Evolutionary conservation across 495 filamentous ascomycete genomes (phyloP).

Genomic region (Copromyces sp.): DNA sequence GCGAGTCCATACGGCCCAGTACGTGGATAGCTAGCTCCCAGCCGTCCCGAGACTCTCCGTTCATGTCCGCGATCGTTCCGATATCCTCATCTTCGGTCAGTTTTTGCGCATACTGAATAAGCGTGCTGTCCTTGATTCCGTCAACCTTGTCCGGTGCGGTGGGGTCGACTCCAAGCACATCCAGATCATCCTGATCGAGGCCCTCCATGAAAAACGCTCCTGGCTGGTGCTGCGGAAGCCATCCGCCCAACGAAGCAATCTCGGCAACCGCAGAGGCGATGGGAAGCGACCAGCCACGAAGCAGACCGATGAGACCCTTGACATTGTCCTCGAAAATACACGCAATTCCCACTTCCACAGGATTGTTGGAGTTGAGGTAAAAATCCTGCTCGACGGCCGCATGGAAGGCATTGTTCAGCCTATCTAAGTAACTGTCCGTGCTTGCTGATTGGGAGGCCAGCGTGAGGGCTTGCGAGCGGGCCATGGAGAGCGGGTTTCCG

Average conservation of each 20-base stretch:
- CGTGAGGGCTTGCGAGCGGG: constrained; percentile 33
- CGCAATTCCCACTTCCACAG: constrained; percentile 67
- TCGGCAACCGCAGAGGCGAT: constrained; percentile 69
- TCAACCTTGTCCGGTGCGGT: constrained; percentile 35
- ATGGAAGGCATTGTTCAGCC: constrained; percentile 40
- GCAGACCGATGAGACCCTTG: constrained; percentile 59
- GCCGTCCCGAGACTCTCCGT: constrained; percentile 46
- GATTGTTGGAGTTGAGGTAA: constrained; percentile 58
- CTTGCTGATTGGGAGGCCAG: constrained; percentile 15
- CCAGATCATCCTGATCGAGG: constrained; percentile 46
- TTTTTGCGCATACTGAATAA: constrained; percentile 63
- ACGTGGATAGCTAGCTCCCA: constrained; percentile 82
- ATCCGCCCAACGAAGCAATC: constrained; percentile 61
- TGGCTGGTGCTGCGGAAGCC: constrained; percentile 50
- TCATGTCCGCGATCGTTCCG: constrained; percentile 16
- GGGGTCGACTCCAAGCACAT: constrained; percentile 41
- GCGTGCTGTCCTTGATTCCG: constrained; percentile 56
- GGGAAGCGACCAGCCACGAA: constrained; percentile 68
- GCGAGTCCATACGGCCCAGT: constrained; percentile 61
- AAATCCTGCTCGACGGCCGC: constrained; percentile 41
- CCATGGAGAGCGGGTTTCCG: constrained; percentile 20
- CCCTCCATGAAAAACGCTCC: constrained; percentile 21
- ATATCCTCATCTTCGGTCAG: constrained; percentile 35
- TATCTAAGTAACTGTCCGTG: constrained; percentile 33
- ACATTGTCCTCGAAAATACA: constrained; percentile 68